Evolutionary conservation across 1,284 basidiomycete genomes (phyloP), one percentile per base, ranked within the genome.

Genomic region (Pyrrhoderma noxium): DNA sequence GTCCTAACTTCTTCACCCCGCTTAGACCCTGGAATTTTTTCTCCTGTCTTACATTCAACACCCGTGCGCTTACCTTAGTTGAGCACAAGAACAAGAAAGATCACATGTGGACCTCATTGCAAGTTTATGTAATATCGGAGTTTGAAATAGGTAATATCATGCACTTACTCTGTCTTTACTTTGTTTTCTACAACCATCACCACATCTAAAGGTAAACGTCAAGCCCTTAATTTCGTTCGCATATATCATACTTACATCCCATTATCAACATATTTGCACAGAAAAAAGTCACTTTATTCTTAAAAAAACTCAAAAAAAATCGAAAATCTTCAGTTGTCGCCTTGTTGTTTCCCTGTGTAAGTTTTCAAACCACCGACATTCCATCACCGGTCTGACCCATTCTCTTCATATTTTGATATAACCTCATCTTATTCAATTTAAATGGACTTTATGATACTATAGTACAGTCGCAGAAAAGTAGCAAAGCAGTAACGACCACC

Each of bases 401-500:
- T 31, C 27, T 5, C 5, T 11, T 11, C 11, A 11, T 11, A 5
- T n/a, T 21, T 47, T 36, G 54, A 34, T 55, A 61, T 60, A 59
- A 57, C 51, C 50, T 54, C 56, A 57, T 43, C 45, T 13, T 18
- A 8, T 25, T n/a, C 31, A 31, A n/a, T 27, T 13, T 34, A 9
- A 34, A 25, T 5, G 3, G 37, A 25, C 39, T 8, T 11, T 22
- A 14, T 11, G 18, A 9, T 18, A 31, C 27, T 31, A 5, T n/a
- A 51, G 57, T 52, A 46, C 64, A 79, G 75, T 77, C 71, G 67
- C 72, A 82, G 77, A 86, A 85, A 83, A 87, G 85, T 68, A 44
- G 79, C 74, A 85, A 85, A 86, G 80, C 83, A 87, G 85, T 88
- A 88, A 88, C 85, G 85, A 87, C 82, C 79, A 66, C 69, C 60